Base-by-base conservation (phyloP, 1,139 yeast species). In the Saccharomyces hybrid region DNA sequence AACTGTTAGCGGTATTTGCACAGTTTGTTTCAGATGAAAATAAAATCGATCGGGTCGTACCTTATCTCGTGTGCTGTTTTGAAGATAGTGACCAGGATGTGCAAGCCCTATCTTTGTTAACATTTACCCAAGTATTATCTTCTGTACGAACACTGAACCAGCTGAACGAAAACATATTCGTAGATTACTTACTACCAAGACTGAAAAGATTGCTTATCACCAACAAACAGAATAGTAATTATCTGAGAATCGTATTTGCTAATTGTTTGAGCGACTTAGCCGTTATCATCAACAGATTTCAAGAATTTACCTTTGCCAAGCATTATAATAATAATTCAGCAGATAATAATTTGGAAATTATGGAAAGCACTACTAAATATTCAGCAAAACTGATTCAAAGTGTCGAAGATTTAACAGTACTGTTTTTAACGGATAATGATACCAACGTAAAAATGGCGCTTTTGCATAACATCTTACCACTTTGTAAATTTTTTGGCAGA, bases 401-500 rank as follows among this genome's bases (percentile, higher is more conserved):
- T 29, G 80, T 93, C 59, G 95, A 88, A 65, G 80, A 78, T 12
- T 76, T 90, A 49, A 76, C 91, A 0, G 77, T 85, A 19, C 72
- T 78, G 0, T 69, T 91, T 12, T 72, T 95, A 52, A 87, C 96
- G 0, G 97, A 90, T 64, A 70, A 76, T 4, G 82, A 79, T 55
- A 71, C 86, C 0, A 74, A 77, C 52, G 96, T 91, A 0, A 82
- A 87, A 58, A 78, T 88, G 42, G 79, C 95, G 0, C 70, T 93
- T 16, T 75, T 95, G 51, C 72, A 77, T 48, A 81, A 86, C 57
- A 84, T 91, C 21, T 73, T 86, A 11, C 88, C 93, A 0, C 71
- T 95, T 5, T 88, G 97, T 64, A 77, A 83, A 21, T 87, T 86
- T 59, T 85, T 95, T 67, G 97, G 97, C 0, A 82, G 85, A 52